Conservation (phyloP, 305 asterid genomes). For the Striga hermonthica region DNA sequence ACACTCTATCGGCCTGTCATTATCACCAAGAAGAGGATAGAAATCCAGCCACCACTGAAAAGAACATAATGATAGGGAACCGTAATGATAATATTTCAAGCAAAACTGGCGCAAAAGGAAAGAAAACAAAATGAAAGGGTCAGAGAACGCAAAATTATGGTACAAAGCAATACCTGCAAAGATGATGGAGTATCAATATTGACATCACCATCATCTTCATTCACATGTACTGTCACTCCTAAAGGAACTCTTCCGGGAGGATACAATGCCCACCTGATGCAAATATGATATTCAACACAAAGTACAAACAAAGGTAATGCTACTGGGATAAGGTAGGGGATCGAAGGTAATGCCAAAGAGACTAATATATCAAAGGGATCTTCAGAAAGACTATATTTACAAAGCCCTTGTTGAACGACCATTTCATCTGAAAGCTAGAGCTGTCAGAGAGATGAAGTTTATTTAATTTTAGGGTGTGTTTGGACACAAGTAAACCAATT, state of each 20-base stretch:
- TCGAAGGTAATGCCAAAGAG: too few species aligned
- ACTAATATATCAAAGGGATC: too few species aligned
- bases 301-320: too few species aligned
- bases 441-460: too few species aligned
- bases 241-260: conserved; percentile 98
- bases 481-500: too few species aligned
- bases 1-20: conserved; percentile 92
- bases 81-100: conserved; percentile 26
- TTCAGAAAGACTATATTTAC: too few species aligned
- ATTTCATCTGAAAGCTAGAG: too few species aligned
- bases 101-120: conserved; percentile 15
- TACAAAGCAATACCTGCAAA: conserved; percentile 61
- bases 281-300: conserved; percentile 15
- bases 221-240: conserved; percentile 95
- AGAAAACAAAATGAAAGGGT: conserved; percentile 6
- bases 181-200: conserved; percentile 85
- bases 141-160: conserved; percentile 22
- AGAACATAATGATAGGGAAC: conserved; percentile 28
- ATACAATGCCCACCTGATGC: conserved; percentile 93
- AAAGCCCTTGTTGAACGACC: too few species aligned
- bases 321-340: too few species aligned
- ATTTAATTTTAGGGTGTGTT: too few species aligned
- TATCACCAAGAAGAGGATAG: conserved; percentile 81
- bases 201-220: conserved; percentile 98
- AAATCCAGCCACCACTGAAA: conserved; percentile 97